These are phyloP conservation scores for Pulveroboletus sp. DNA, from an alignment of 768 basidiomycete species.

Conservation along the genomic window DNA sequence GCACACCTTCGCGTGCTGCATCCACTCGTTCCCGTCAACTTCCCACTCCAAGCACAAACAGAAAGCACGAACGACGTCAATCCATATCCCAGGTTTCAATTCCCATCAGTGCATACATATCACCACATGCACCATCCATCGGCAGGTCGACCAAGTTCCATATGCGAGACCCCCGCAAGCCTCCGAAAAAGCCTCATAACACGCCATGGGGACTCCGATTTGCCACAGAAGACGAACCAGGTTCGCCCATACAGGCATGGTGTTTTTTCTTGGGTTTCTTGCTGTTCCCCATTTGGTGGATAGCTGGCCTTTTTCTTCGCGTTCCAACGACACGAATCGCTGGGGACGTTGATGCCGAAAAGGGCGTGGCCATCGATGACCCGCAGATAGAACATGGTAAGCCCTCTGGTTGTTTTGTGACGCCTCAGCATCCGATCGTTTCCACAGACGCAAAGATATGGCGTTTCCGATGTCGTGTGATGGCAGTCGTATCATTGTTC, in stretches of 20 bases:
- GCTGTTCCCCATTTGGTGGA: slow-evolving; percentile 60
- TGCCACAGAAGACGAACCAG: slow-evolving; percentile 50
- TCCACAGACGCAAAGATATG: slow-evolving; percentile 66
- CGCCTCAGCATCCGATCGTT: slow-evolving; percentile 1
- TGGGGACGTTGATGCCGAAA: slow-evolving; percentile 56
- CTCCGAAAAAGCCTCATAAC: slow-evolving; percentile 48
- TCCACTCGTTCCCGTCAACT: slow-evolving; percentile 34
- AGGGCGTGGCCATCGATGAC: slow-evolving; percentile 72
- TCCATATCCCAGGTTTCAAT: slow-evolving; percentile 74
- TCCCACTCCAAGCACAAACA: slow-evolving; percentile 21
- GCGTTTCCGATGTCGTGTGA: slow-evolving; percentile 73
- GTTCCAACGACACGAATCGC: slow-evolving; percentile 64
- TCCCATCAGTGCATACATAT: slow-evolving; percentile 73
- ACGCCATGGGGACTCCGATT: slow-evolving; percentile 65
- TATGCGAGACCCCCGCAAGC: slow-evolving; percentile 78
- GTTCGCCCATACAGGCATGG: slow-evolving; percentile 67
- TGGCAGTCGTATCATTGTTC: slow-evolving; percentile 63
- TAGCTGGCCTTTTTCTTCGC: slow-evolving; percentile 51
- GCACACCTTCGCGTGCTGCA: slow-evolving; percentile 37
- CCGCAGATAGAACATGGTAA: slow-evolving; percentile 76
- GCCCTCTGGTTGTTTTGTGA: slow-evolving; percentile 21
- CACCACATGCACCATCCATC: slow-evolving; percentile 76
- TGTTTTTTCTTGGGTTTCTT: slow-evolving; percentile 73
- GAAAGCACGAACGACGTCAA: slow-evolving; percentile 38
- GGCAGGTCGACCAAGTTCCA: slow-evolving; percentile 59